phyloP scores from a whole-genome alignment of 306 rosid species.

The Echinosophora koreensis region DNA sequence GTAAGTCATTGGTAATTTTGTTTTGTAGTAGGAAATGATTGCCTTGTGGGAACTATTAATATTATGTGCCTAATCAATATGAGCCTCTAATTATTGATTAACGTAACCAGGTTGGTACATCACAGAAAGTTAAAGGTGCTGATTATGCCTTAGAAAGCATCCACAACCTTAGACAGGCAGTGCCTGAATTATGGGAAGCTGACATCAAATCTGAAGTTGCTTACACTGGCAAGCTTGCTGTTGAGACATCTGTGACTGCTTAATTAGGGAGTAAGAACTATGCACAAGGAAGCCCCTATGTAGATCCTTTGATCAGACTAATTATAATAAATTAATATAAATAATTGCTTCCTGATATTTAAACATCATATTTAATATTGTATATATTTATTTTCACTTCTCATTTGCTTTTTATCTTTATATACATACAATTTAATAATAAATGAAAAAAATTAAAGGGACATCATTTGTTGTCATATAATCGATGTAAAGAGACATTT shows the following conservation, averaged over 20 bases:
- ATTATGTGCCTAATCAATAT: conserved; percentile 22
- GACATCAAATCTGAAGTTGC: conserved; percentile 73
- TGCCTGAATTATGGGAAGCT: conserved; percentile 87
- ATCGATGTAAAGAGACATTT: too few relatives aligned
- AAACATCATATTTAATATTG: too few relatives aligned
- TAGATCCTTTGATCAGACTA: conserved; percentile 45
- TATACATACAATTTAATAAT: too few relatives aligned
- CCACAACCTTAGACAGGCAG: conserved; percentile 92
- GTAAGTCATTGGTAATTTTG: conserved; percentile 59
- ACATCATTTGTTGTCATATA: too few relatives aligned
- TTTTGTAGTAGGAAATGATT: conserved; percentile 23
- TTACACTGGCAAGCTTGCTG: conserved; percentile 73
- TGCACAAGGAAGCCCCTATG: conserved; percentile 11
- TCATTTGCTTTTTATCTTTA: too few relatives aligned
- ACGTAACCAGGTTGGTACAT: conserved; percentile 71
- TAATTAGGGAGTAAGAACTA: conserved; percentile 30
- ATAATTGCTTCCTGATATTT: neutral
- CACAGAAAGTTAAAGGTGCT: conserved; percentile 89
- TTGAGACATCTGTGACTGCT: conserved; percentile 90
- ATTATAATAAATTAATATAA: conserved; percentile 44
- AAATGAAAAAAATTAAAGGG: too few relatives aligned
- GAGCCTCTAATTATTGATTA: conserved; percentile 33
- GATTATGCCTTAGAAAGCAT: conserved; percentile 95
- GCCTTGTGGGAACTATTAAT: conserved; percentile 24
- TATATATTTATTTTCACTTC: too few relatives aligned